Base-by-base conservation (phyloP, 495 filamentous ascomycete genomes). In the Hypoxylon lenormandii region DNA sequence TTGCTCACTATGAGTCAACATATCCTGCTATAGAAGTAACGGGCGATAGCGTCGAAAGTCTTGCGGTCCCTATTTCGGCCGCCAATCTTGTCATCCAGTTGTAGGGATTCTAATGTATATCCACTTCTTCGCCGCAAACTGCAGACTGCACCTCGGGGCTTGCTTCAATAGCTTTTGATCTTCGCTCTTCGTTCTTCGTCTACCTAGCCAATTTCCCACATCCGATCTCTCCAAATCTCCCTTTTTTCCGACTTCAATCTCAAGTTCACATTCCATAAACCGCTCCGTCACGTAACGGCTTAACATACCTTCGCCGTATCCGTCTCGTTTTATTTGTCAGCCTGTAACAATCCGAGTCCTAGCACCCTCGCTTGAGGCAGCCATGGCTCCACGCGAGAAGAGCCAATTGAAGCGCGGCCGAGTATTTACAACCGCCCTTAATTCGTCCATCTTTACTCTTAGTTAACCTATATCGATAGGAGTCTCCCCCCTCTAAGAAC, bases 371-470 rank as follows among this genome's bases (percentile, higher is more conserved):
- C 51, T 51, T 38, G 28, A 64, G 52, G 66, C 60, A 64, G 47
- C 67, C 62, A 37, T 87, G 85, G 82, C 83, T 80, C 84, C 83
- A 60, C 82, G 82, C 72, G 84, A 85, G 77, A 82, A 81, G 77
- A 82, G 79, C 77, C 83, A 85, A 77, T 80, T 85, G 73, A 87
- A 87, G 76, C 78, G 85, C 70, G 77, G 69, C 59, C 76, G 83
- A 71, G 82, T 82, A 76, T 38, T 49, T 64, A 72, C 69, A 64
- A 64, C 52, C 60, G 26, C 47, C 64, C 67, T 49, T 43, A 53
- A 55, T 30, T 45, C 60, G 52, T 57, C 69, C 72, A 76, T 64
- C 66, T 77, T 74, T 73, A 70, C 46, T 59, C 58, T 58, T 59
- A 51, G 47, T 78, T 64, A 53, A 70, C 51, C 2, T 42, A 47